A percentile compares a stretch with the other conserved stretches of the same genome.
These are phyloP conservation scores for Raffaelea deltoideospora DNA, from an alignment of 2,329 filamentous ascomycete species.

Conservation along the genomic window DNA sequence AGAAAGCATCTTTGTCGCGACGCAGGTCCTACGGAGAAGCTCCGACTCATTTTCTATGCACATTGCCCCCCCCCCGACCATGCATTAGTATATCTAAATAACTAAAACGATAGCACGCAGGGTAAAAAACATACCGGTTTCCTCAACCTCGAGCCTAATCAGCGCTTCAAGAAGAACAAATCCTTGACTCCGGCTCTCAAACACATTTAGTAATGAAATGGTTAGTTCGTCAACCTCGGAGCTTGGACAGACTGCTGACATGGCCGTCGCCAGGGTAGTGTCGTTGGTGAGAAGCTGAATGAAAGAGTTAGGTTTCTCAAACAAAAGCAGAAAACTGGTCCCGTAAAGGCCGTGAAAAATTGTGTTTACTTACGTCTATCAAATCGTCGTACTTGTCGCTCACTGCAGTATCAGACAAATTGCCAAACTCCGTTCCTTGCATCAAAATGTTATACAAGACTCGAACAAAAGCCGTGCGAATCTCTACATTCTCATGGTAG, in stretches of 20 bases:
- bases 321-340: background rate
- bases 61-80: too few relatives aligned
- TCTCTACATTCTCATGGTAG: conserved; percentile 55
- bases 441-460: conserved; percentile 56
- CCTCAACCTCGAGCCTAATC: conserved; percentile 54
- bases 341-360: too few relatives aligned
- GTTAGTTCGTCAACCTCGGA: conserved; percentile 55
- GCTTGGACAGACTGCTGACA: conserved; percentile 51
- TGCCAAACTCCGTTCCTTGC: conserved; percentile 58
- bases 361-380: conserved; percentile 31
- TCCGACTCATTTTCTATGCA: conserved; percentile 49
- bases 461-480: conserved; percentile 54
- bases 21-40: conserved; percentile 50
- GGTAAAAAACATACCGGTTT: conserved; percentile 32
- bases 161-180: conserved; percentile 50
- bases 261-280: conserved; percentile 44
- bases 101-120: too few relatives aligned
- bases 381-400: conserved; percentile 55
- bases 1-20: conserved; percentile 58
- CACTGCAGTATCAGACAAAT: conserved; percentile 50
- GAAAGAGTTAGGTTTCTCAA: background rate
- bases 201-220: conserved; percentile 53
- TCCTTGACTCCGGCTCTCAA: conserved; percentile 47
- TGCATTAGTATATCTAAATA: too few relatives aligned
- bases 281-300: conserved; percentile 44